phyloP scores from a whole-genome alignment of 2,329 filamentous ascomycete species.

The Aspergillus udagawae region DNA sequence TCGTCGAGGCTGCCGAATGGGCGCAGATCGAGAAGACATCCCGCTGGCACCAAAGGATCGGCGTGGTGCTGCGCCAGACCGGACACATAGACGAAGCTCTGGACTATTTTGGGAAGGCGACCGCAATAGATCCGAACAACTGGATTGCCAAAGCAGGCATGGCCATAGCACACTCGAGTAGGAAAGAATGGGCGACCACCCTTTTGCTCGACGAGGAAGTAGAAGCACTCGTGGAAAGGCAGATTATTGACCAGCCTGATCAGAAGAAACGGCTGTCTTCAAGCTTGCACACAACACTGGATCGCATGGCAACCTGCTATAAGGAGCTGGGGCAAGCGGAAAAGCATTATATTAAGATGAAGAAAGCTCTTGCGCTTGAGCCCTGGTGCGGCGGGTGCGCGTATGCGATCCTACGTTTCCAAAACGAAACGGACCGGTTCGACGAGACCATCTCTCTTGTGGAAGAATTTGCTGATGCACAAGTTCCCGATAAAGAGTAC shows the following conservation, averaged over 20 bases:
- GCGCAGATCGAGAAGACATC: background rate
- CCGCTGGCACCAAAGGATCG: conserved; percentile 3
- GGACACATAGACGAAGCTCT: conserved; percentile 1
- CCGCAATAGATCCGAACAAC: conserved; percentile 1
- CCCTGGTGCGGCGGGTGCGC: conserved; percentile 2
- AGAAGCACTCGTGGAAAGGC: conserved; percentile 10
- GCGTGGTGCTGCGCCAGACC: background rate
- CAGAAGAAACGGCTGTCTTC: background rate
- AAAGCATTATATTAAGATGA: background rate
- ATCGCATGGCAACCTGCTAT: conserved; percentile 1
- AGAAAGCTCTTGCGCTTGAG: background rate
- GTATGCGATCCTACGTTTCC: background rate
- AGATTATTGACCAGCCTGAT: conserved; percentile 9
- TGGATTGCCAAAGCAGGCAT: background rate
- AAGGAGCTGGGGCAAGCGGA: background rate
- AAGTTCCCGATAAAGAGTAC: background rate
- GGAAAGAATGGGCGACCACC: conserved; percentile 9
- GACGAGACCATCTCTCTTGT: conserved; percentile 1
- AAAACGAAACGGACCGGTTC: background rate
- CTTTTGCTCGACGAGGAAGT: conserved; percentile 15
- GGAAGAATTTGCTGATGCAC: background rate
- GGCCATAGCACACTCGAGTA: background rate
- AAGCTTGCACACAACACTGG: background rate
- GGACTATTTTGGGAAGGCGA: background rate
- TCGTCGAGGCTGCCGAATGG: conserved; percentile 5